Evolutionary conservation across 2,329 filamentous ascomycete species (phyloP), one percentile per base, ranked within the genome.

Genomic region (Grosmannia penicillata): DNA sequence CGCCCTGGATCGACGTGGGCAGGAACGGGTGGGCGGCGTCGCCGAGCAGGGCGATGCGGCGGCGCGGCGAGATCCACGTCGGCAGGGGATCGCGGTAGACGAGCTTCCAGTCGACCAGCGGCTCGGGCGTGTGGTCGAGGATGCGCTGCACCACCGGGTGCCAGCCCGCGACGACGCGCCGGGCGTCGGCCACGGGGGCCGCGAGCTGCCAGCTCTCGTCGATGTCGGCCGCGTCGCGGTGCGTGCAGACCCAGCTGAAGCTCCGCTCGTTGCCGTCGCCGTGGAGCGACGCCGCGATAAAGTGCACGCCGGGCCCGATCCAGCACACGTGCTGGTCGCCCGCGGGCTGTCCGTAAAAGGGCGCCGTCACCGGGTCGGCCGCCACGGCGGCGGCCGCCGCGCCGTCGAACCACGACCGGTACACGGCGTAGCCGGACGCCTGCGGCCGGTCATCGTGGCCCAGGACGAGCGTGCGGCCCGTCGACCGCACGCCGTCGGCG

Each of bases 21-120:
- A 73, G 48, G 48, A 71, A 69, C 0, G 68, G 60, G 46, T 72
- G 68, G 36, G 67, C 70, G 33, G 64, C 64, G 45, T 72, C 69
- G 2, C 69, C 69, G 1, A 71, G 53, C 22, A 71, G 53, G 2
- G 60, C 65, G 37, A 70, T 67, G 30, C 60, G 57, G 27, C 65
- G 62, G 25, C 63, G 52, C 0, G 41, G 37, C 9, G 62, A 66
- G 1, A 70, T 58, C 69, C 68, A 72, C 1, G 58, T 64, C 0
- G 66, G 61, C 9, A 68, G 54, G 1, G 67, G 68, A 46, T 70
- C 65, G 29, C 68, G 59, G 43, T 68, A 70, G 32, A 66, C 66
- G 19, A 72, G 63, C 45, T 69, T 70, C 66, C 66, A 72, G 47
- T 70, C 66, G 2, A 65, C 59, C 11, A 63, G 48, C 37, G 37